Percentiles rank a stretch among this genome's conserved stretches.
Conservation (phyloP, 129 eudicot species). For the Oenanthe sinensis region DNA sequence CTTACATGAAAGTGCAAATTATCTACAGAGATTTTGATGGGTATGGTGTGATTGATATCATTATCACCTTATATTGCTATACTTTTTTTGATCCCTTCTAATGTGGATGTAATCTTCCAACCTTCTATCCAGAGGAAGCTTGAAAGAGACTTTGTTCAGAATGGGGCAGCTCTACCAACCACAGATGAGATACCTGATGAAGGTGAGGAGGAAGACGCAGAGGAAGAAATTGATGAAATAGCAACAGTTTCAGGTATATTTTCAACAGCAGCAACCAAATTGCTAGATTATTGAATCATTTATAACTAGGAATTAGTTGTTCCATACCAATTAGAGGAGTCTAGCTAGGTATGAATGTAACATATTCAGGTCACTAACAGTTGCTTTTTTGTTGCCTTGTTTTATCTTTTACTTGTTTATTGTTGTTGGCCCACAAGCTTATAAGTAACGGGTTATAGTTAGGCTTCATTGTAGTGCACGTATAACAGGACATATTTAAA, state of each 20-base stretch:
- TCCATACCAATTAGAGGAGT: background rate
- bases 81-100: background rate
- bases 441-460: background rate
- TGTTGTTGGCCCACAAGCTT: background rate
- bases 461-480: background rate
- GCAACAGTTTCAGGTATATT: constrained; percentile 60
- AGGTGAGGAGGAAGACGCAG: constrained; percentile 35
- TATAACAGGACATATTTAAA: background rate
- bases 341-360: background rate
- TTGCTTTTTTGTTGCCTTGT: background rate
- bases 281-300: background rate
- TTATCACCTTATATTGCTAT: background rate
- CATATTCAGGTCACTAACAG: background rate
- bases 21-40: background rate
- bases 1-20: background rate
- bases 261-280: background rate
- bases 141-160: constrained; percentile 63
- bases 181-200: constrained; percentile 31
- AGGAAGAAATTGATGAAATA: constrained; percentile 32
- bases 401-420: background rate
- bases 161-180: constrained; percentile 65
- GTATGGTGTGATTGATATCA: background rate
- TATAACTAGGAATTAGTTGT: background rate
- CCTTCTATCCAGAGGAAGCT: constrained; percentile 51
- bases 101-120: background rate